Conservation (phyloP, 2,329 filamentous ascomycete genomes). For the Colletotrichum tabaci region DNA sequence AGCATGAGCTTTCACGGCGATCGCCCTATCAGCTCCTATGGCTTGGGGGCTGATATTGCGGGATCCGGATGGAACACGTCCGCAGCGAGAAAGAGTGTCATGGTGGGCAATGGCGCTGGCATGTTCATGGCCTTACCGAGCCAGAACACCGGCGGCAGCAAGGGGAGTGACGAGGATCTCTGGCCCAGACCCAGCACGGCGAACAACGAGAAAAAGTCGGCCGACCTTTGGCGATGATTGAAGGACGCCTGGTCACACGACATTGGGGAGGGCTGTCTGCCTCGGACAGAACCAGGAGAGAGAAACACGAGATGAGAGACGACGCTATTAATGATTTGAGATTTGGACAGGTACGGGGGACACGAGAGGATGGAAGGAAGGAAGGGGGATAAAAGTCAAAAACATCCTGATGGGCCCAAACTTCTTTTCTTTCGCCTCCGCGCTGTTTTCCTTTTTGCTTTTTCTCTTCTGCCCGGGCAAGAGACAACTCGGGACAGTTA, state of each 20-base stretch:
- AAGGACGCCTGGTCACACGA: background rate
- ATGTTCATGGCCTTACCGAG: conserved; percentile 69
- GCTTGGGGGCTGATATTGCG: conserved; percentile 67
- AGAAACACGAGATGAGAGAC: background rate
- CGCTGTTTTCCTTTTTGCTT: background rate
- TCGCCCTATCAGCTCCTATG: conserved; percentile 71
- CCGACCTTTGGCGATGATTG: conserved; percentile 36
- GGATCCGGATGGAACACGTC: conserved; percentile 65
- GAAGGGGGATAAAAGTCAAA: background rate
- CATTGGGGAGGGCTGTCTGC: background rate
- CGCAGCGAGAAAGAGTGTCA: conserved; percentile 68
- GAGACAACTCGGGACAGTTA: conserved; percentile 3
- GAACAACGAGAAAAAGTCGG: conserved; percentile 40
- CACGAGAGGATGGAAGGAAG: background rate
- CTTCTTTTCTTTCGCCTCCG: background rate
- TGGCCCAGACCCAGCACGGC: conserved; percentile 50
- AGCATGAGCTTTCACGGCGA: conserved; percentile 44
- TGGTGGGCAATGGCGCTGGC: conserved; percentile 66
- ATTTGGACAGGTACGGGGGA: background rate
- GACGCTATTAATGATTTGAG: conserved; percentile 5
- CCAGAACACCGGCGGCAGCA: conserved; percentile 42
- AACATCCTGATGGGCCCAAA: background rate
- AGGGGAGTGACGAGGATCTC: conserved; percentile 48
- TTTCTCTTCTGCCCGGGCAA: background rate
- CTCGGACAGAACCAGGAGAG: background rate